Evolutionary conservation across 148 eudicot species (phyloP).

Genomic region (Rhododendron kiyosumense): DNA sequence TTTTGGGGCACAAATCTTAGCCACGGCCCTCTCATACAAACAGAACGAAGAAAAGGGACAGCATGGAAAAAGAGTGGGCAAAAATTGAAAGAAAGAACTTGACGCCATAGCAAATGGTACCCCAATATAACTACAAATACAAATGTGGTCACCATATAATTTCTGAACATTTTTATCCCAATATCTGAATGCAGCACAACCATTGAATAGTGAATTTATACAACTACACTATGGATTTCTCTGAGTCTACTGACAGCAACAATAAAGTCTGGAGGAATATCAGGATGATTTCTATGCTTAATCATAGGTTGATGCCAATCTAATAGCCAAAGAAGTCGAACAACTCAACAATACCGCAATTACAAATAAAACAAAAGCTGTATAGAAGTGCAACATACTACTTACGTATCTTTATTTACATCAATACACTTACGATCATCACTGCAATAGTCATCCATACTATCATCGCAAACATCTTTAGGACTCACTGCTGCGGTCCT

Average conservation of each 20-base stretch:
- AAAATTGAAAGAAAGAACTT: background rate
- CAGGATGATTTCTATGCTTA: background rate
- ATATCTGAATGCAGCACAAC: background rate
- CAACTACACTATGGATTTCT: background rate
- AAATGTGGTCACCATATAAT: background rate
- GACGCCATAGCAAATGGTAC: background rate
- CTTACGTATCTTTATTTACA: background rate
- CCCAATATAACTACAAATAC: background rate
- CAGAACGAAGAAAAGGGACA: background rate
- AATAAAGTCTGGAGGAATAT: background rate
- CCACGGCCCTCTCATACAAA: background rate
- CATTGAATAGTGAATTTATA: background rate
- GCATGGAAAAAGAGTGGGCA: background rate
- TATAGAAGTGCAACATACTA: background rate
- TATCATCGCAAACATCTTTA: constrained; percentile 4
- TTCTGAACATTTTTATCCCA: background rate
- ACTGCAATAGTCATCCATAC: constrained; percentile 6
- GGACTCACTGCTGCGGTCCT: background rate
- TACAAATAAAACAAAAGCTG: background rate
- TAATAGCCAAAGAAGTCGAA: background rate
- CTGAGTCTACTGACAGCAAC: background rate
- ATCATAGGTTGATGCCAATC: background rate
- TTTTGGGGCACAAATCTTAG: background rate
- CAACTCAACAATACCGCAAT: background rate
- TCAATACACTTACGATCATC: background rate